Conservation (phyloP, 495 filamentous ascomycete genomes). For the Talaromyces thailandensis region DNA sequence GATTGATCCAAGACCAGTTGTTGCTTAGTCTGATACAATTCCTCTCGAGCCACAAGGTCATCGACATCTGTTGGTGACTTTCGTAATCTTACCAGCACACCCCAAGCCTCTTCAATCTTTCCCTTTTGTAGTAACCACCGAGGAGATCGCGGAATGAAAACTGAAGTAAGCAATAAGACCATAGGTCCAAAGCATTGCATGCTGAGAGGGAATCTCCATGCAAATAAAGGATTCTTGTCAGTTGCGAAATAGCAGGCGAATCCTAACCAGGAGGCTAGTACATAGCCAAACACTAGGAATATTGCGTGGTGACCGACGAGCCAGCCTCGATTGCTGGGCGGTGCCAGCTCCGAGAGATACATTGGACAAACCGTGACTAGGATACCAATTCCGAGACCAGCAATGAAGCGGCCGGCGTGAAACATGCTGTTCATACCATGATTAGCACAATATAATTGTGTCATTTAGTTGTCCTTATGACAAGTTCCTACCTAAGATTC, state of each 20-base stretch:
- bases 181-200: conserved; percentile 32
- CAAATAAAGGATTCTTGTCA: conserved; percentile 22
- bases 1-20: conserved; percentile 28
- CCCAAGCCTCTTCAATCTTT: conserved; percentile 25
- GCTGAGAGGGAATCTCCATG: conserved; percentile 38
- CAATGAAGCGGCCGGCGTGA: conserved; percentile 36
- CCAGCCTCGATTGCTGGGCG: conserved; percentile 26
- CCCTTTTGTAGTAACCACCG: conserved; percentile 37
- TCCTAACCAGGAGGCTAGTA: conserved; percentile 33
- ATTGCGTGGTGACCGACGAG: conserved; percentile 30
- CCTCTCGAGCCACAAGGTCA: conserved; percentile 10
- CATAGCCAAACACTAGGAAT: conserved; percentile 34
- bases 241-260: conserved; percentile 33
- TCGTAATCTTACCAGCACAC: conserved; percentile 23
- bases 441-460: conserved; percentile 1
- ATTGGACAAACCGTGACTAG: conserved; percentile 38
- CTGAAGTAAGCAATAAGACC: conserved; percentile 27
- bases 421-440: conserved; percentile 27
- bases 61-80: conserved; percentile 17
- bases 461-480: not conserved
- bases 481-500: conserved; percentile 20
- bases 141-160: conserved; percentile 33
- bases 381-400: conserved; percentile 38
- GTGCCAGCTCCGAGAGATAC: conserved; percentile 32
- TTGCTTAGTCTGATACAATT: conserved; percentile 29